Conservation (phyloP, 1,284 basidiomycete species). For the Cryptococcus jaspeensis region DNA sequence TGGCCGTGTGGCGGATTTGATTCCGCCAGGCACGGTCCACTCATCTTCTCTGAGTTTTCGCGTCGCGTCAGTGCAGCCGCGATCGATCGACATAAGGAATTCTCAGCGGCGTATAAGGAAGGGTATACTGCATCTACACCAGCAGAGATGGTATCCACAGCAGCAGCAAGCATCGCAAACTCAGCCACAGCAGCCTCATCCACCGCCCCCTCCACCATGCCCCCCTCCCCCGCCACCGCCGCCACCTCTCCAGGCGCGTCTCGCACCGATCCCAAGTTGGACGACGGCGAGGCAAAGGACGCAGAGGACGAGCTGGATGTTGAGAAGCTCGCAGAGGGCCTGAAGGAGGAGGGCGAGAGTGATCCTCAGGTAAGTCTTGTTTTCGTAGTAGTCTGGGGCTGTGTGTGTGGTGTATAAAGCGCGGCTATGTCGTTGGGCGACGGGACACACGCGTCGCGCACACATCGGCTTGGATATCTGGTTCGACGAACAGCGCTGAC, state of each 20-base stretch:
- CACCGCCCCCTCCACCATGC: slow-evolving; percentile 37
- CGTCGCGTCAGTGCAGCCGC: too few relatives aligned
- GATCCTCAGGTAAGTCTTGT: slow-evolving; percentile 43
- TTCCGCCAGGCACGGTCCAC: too few relatives aligned
- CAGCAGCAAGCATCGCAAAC: slow-evolving; percentile 16
- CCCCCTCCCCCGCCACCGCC: slow-evolving; percentile 27
- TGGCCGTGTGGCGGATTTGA: too few relatives aligned
- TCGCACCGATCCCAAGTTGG: background rate
- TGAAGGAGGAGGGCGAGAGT: slow-evolving; percentile 17
- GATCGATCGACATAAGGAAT: too few relatives aligned
- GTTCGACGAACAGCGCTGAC: slow-evolving; percentile 1
- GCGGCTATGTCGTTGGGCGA: background rate
- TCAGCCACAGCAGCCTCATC: slow-evolving; percentile 25
- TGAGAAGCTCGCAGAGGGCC: slow-evolving; percentile 16
- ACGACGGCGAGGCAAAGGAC: slow-evolving; percentile 3
- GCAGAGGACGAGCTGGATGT: slow-evolving; percentile 11
- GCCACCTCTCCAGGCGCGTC: slow-evolving; percentile 12
- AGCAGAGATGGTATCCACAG: slow-evolving; percentile 3
- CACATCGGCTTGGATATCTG: slow-evolving; percentile 3
- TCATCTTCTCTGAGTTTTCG: too few relatives aligned
- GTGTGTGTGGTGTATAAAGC: background rate
- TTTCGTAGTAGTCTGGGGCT: background rate
- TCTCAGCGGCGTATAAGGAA: too few relatives aligned
- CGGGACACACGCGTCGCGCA: background rate
- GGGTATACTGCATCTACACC: too few relatives aligned